phyloP scores from a whole-genome alignment of 257 asterid species.

The Penstemon newberryi region DNA sequence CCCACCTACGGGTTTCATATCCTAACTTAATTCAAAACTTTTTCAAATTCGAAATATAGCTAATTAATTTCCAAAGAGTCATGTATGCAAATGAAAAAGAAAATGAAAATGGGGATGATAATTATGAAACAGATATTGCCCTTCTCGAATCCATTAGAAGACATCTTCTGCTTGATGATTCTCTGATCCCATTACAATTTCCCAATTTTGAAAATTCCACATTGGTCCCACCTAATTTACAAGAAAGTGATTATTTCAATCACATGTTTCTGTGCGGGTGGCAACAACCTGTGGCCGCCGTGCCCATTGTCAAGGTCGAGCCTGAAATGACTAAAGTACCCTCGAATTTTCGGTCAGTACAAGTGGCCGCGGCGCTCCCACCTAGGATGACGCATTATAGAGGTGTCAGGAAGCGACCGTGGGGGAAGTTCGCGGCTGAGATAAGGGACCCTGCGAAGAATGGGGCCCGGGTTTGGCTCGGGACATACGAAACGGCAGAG shows the following conservation, averaged over 20 bases:
- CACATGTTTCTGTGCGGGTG: slow-evolving; percentile 13
- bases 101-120: neutral
- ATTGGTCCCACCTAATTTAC: neutral
- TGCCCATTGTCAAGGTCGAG: slow-evolving; percentile 25
- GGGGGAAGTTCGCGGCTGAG: slow-evolving; percentile 51
- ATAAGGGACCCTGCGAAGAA: slow-evolving; percentile 40
- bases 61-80: neutral
- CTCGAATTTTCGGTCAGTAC: neutral
- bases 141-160: slow-evolving; percentile 36
- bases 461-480: slow-evolving; percentile 46
- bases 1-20: neutral
- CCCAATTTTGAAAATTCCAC: neutral
- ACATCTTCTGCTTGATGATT: slow-evolving; percentile 39
- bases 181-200: slow-evolving; percentile 25
- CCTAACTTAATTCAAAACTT: neutral
- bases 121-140: slow-evolving; percentile 32
- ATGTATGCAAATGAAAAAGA: slow-evolving; percentile 17
- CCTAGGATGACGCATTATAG: slow-evolving; percentile 31
- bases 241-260: neutral
- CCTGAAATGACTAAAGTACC: neutral
- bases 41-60: neutral
- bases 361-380: neutral
- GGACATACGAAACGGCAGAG: slow-evolving; percentile 45
- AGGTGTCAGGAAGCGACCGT: slow-evolving; percentile 44
- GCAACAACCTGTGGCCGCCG: slow-evolving; percentile 17